Percentiles rank a stretch among this genome's conserved stretches.
phyloP scores from a whole-genome alignment of 2,329 filamentous ascomycete species.

The Bipolaris cookei region DNA sequence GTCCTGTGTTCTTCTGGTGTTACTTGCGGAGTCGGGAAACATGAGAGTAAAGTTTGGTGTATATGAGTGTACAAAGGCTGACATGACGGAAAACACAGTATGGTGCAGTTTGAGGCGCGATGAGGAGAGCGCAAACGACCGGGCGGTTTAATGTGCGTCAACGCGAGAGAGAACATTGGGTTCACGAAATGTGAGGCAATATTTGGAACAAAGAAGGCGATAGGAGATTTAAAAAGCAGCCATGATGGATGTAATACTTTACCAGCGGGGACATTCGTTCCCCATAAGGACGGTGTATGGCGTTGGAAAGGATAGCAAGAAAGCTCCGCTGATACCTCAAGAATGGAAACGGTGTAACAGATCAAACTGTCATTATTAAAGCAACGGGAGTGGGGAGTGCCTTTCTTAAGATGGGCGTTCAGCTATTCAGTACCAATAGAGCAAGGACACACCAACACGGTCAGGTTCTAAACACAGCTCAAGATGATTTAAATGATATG shows the following conservation, averaged over 20 bases:
- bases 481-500: not conserved
- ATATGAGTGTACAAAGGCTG: conserved; percentile 15
- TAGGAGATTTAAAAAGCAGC: too few relatives aligned
- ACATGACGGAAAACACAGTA: conserved; percentile 56
- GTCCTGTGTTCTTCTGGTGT: not conserved
- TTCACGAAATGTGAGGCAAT: not conserved
- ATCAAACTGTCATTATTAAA: not conserved
- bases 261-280: too few relatives aligned
- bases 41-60: not conserved
- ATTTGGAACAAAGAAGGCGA: not conserved
- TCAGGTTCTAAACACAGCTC: not conserved
- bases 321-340: not conserved
- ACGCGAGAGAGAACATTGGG: not conserved
- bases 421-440: not conserved
- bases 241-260: not conserved
- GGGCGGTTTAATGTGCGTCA: not conserved
- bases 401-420: not conserved
- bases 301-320: not conserved
- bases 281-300: not conserved
- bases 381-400: not conserved
- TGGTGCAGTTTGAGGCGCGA: conserved; percentile 98
- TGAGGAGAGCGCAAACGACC: conserved; percentile 49
- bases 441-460: not conserved
- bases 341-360: not conserved
- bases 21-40: not conserved